Percentiles rank a stretch among this genome's conserved stretches.
phyloP scores from a whole-genome alignment of 192 early-diverging fungal genomes.

The Entomortierella beljakovae region DNA sequence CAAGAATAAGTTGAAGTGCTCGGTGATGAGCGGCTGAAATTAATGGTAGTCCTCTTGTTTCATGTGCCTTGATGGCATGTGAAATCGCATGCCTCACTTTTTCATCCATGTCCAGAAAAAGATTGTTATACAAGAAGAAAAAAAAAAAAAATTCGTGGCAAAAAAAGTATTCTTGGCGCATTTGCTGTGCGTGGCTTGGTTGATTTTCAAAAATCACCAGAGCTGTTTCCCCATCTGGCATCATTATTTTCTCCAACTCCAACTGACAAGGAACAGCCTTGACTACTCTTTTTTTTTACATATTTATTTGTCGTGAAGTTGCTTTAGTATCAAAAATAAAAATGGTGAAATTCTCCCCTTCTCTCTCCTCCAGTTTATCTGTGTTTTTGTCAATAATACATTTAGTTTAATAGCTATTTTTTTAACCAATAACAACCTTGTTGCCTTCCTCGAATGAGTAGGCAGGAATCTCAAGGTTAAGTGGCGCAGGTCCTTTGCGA shows the following conservation, averaged over 20 bases:
- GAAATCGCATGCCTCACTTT: constrained; percentile 17
- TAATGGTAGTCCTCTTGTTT: constrained; percentile 18
- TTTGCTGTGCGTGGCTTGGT: neutral
- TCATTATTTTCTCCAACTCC: too few species aligned
- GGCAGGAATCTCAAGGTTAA: constrained; percentile 96
- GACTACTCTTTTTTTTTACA: too few species aligned
- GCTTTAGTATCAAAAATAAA: neutral
- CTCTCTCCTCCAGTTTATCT: neutral
- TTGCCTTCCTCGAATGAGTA: constrained; percentile 73
- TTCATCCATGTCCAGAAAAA: constrained; percentile 19
- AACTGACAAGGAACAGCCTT: too few species aligned
- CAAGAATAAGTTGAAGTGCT: constrained; percentile 29
- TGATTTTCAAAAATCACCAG: neutral
- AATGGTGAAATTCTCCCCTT: neutral
- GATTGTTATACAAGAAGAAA: neutral
- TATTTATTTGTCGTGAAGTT: too few species aligned
- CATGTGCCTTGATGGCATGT: constrained; percentile 23
- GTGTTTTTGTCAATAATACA: constrained; percentile 39
- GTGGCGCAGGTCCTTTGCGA: constrained; percentile 97
- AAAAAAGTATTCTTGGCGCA: neutral
- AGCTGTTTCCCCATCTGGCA: neutral
- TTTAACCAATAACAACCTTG: constrained; percentile 91
- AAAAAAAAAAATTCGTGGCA: constrained; percentile 16
- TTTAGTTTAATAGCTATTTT: too few species aligned
- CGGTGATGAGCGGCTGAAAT: constrained; percentile 41